Conservation (phyloP, 371 early-diverging fungal species). For the Mucor lusitanicus region DNA sequence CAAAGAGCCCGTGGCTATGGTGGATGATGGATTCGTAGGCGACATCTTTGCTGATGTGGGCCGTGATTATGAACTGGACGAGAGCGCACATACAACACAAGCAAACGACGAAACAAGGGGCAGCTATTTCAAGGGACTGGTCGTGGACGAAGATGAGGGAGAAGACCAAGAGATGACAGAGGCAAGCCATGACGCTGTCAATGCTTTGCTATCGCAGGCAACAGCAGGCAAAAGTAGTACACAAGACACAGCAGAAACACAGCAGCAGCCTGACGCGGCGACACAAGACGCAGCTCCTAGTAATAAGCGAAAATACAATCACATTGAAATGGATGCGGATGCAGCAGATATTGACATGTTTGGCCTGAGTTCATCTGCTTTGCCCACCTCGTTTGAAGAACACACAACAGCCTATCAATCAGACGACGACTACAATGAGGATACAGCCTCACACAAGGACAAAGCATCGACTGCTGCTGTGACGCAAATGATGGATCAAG, state of each 20-base stretch:
- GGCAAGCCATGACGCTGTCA: conserved; percentile 11
- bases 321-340: conserved; percentile 36
- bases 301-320: conserved; percentile 9
- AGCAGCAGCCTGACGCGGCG: conserved; percentile 6
- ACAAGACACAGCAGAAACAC: background rate
- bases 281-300: conserved; percentile 3
- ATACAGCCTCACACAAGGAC: background rate
- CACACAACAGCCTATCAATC: conserved; percentile 52
- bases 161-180: conserved; percentile 29
- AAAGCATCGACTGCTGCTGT: conserved; percentile 21
- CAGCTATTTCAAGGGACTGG: conserved; percentile 31
- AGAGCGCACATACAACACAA: conserved; percentile 10
- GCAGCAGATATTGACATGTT: conserved; percentile 51
- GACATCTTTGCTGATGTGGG: conserved; percentile 93
- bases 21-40: conserved; percentile 30
- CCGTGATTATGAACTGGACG: conserved; percentile 70
- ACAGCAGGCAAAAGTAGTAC: background rate
- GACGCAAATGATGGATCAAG: conserved; percentile 65
- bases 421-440: conserved; percentile 54
- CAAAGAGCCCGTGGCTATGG: conserved; percentile 17
- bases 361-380: conserved; percentile 42
- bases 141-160: conserved; percentile 25
- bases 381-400: conserved; percentile 53
- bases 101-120: conserved; percentile 17
- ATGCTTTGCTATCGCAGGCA: conserved; percentile 26